Base-by-base conservation (phyloP, 345 rosid species). In the Mangifera indica region DNA sequence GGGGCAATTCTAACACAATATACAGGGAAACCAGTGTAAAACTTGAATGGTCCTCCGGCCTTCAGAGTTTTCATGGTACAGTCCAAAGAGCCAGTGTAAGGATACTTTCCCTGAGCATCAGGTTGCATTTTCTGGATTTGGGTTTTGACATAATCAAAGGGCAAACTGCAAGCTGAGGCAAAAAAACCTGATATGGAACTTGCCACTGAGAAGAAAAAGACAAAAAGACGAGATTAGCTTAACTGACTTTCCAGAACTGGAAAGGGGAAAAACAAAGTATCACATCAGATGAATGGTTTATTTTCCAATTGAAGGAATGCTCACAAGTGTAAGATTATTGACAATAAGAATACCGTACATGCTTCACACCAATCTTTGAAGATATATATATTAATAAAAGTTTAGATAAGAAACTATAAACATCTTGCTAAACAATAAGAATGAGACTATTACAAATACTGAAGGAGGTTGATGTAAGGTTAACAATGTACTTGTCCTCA, bases 121-220 rank as follows among this genome's bases (percentile, higher is more conserved):
- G 99, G 99, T 78, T 95, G 98, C 99, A 95, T 95, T 75, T 95
- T 95, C 88, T 95, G 99, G 63, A 95, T 92, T 78, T 95, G 99
- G 13, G 99, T 95, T 80, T 95, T 95, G 20, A 95, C 97, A 62
- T 73, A 95, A 83, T 95, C 99, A 40, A 95, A 92, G 14, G 99
- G 99, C 51, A 95, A 82, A 78, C 99, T 95, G 83, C 99, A 95
- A 60, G 99, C 91, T 14, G 99, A 63, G 60, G 99, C 99, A 44
- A 85, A 95, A 82, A 95, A 88, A 7, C 99, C 99, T 0, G 98
- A 95, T 32, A 92, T 89, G 14, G 84, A 45, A 86, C 99, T 95
- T 63, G 99, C 99, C 49, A 89, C 99, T 95, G 89, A 69, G 57
- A 60, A 69, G 7, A 15, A 62, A 72, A 67, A 29, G 72, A 12